These are phyloP conservation scores for Dactylonectria macrodidyma DNA, from an alignment of 2,329 filamentous ascomycete genomes.

Conservation along the genomic window DNA sequence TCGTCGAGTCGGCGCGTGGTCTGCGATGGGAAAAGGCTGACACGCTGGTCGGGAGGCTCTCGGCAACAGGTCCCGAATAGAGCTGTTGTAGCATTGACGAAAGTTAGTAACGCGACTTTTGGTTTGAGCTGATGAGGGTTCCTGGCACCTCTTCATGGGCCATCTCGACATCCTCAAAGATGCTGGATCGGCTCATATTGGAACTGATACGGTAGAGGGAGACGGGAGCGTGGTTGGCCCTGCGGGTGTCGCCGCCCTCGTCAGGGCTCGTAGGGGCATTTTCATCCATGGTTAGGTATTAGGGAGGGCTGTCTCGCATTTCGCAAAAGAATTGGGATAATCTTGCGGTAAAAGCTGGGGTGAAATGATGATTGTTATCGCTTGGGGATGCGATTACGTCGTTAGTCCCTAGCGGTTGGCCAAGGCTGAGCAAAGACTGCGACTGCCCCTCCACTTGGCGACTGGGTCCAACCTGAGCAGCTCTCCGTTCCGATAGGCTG, in stretches of 20 bases:
- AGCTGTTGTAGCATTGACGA: constrained; percentile 62
- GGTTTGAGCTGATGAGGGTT: constrained; percentile 10
- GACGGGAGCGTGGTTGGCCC: constrained; percentile 44
- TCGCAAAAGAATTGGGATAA: constrained; percentile 17
- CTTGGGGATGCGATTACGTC: constrained; percentile 41
- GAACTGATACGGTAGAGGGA: constrained; percentile 76
- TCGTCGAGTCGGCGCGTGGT: constrained; percentile 83
- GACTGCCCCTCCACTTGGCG: constrained; percentile 33
- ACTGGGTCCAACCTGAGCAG: not conserved
- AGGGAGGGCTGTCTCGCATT: constrained; percentile 37
- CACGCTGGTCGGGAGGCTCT: constrained; percentile 94
- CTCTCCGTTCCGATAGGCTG: constrained; percentile 17
- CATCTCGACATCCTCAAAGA: constrained; percentile 98
- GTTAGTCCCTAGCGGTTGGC: constrained; percentile 34
- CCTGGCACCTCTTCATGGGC: constrained; percentile 86
- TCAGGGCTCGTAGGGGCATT: constrained; percentile 41
- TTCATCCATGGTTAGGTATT: constrained; percentile 48
- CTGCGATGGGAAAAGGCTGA: constrained; percentile 93
- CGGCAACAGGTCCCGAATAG: constrained; percentile 92
- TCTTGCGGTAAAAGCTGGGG: constrained; percentile 11
- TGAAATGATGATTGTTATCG: constrained; percentile 4
- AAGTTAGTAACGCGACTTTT: constrained; percentile 33
- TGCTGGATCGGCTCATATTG: constrained; percentile 82
- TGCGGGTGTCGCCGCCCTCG: constrained; percentile 37
- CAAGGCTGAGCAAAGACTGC: constrained; percentile 41